These are phyloP conservation scores for Arthrinium puccinioides DNA, from an alignment of 2,329 filamentous ascomycete genomes.

Conservation along the genomic window DNA sequence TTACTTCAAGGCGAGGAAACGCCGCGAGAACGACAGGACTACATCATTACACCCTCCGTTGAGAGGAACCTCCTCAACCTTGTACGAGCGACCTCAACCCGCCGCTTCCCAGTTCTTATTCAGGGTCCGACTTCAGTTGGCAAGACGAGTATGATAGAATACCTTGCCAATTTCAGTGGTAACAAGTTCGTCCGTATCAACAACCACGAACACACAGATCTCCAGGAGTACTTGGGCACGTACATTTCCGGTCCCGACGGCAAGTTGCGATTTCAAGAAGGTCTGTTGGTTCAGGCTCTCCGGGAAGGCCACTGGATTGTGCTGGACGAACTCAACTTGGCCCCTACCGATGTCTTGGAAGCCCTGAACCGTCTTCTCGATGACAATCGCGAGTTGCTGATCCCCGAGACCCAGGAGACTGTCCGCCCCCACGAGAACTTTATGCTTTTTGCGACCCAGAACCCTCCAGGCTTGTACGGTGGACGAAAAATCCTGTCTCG, in stretches of 20 bases:
- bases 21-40: conserved; percentile 71
- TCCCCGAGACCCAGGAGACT: conserved; percentile 93
- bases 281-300: conserved; percentile 85
- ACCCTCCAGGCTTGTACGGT: conserved; percentile 90
- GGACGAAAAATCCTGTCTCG: conserved; percentile 88
- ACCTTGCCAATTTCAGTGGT: conserved; percentile 90
- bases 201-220: conserved; percentile 97
- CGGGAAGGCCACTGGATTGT: conserved; percentile 96
- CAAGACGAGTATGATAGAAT: conserved; percentile 99
- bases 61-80: conserved; percentile 92
- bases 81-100: conserved; percentile 85
- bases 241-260: conserved; percentile 85
- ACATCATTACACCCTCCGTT: conserved; percentile 94
- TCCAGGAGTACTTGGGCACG: conserved; percentile 95
- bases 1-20: conserved; percentile 66
- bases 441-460: conserved; percentile 97
- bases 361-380: conserved; percentile 92
- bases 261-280: conserved; percentile 84
- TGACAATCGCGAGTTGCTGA: conserved; percentile 90
- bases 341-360: conserved; percentile 93
- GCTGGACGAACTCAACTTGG: conserved; percentile 92
- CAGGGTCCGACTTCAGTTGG: conserved; percentile 96
- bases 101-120: conserved; percentile 86
- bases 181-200: conserved; percentile 99
- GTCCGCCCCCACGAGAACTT: conserved; percentile 91